Base-by-base conservation (phyloP, 2,329 filamentous ascomycete species). In the Botrytis tulipae region DNA sequence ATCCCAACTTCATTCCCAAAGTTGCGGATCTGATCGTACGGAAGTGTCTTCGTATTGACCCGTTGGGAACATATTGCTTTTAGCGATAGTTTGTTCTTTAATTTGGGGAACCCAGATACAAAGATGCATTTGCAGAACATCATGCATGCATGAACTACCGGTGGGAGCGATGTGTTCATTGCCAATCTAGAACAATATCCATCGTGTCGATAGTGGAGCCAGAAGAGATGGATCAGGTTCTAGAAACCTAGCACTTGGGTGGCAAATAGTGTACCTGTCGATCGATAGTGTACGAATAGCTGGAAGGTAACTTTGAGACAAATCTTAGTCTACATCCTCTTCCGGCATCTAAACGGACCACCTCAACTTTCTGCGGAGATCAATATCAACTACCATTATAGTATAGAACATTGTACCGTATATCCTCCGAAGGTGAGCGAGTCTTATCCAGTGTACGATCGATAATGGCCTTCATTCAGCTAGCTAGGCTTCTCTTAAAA, bases 101-200 rank as follows among this genome's bases (percentile, higher is more conserved):
- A n/a, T 42, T 22, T 68, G 6, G n/a, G n/a, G 51, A 57, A 57
- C n/a, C 14, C n/a, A 68, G 10, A 57, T 57, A n/a, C 65, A 57
- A 22, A 57, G 16, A 42, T 57, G 25, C 37, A 29, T 57, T 54
- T 54, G 65, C 48, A 68, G 48, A 68, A 68, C 20, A 57, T 29
- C 48, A 16, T 57, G 25, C 66, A 68, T 57, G 66, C 66, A 68
- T 68, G 66, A 57, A 68, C 48, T 57, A 37, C n/a, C 54, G 35
- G 35, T 57, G 66, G 66, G 35, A 42, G 54, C 25, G n/a, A 42
- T 68, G 46, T 40, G 48, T 57, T 57, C 18, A 29, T 57, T 40
- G 22, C 35, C 44, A 67, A 20, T 54, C 4, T 7, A 68, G 35
- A 68, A 22, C 9, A 20, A 57, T 42, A 51, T 29, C 48, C 48